These are phyloP conservation scores for Kuraishia capsulata DNA, from an alignment of 805 yeast species.

Conservation along the genomic window DNA sequence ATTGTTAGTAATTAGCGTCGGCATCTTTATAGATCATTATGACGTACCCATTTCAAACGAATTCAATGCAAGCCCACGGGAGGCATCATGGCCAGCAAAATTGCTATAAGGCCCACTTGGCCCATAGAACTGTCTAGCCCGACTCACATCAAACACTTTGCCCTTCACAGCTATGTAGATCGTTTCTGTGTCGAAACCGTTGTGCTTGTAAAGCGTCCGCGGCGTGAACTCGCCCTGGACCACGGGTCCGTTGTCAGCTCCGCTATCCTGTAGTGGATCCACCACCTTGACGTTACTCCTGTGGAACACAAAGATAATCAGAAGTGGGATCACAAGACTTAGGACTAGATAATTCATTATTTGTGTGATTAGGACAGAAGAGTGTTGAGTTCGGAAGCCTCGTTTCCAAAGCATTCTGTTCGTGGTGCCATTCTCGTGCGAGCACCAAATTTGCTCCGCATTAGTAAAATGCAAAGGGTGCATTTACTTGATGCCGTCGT, in stretches of 20 bases:
- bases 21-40: background rate
- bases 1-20: conserved; percentile 2
- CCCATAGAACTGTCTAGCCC: conserved; percentile 81
- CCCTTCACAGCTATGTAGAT: conserved; percentile 87
- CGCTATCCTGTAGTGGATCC: background rate
- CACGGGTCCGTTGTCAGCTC: conserved; percentile 12
- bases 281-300: background rate
- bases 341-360: too few relatives aligned
- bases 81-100: conserved; percentile 95
- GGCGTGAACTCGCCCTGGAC: conserved; percentile 58
- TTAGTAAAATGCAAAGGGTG: too few relatives aligned
- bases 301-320: background rate
- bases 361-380: too few relatives aligned
- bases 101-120: conserved; percentile 93
- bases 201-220: conserved; percentile 56
- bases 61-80: conserved; percentile 83
- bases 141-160: conserved; percentile 73
- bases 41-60: conserved; percentile 57
- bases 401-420: too few relatives aligned
- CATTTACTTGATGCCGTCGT: too few relatives aligned
- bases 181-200: conserved; percentile 72
- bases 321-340: background rate
- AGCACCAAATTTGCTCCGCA: too few relatives aligned
- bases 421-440: too few relatives aligned
- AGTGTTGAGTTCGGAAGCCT: too few relatives aligned